These are phyloP conservation scores for Amaranthus hypochondriacus DNA, from an alignment of 148 eudicot genomes.

Conservation along the genomic window DNA sequence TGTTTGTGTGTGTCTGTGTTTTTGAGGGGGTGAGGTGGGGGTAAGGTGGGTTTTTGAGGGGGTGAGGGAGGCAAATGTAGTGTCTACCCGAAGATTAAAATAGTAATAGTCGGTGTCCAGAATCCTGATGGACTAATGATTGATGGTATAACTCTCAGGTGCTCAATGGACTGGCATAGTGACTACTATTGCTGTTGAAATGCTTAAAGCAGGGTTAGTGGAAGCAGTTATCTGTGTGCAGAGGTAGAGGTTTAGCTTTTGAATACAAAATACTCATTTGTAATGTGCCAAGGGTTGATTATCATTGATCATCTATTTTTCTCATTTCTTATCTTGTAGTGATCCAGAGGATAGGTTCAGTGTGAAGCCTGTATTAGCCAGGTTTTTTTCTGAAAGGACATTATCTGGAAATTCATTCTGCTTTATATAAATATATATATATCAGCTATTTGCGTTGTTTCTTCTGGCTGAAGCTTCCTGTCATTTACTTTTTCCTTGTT, in stretches of 20 bases:
- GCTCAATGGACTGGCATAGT: constrained; percentile 99
- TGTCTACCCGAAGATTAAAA: no score
- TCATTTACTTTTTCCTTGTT: constrained; percentile 2
- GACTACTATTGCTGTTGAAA: constrained; percentile 93
- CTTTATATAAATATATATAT: not conserved
- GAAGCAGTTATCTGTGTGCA: constrained; percentile 99
- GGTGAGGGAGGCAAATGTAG: not conserved
- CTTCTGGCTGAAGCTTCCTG: not conserved
- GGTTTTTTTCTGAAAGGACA: constrained; percentile 36
- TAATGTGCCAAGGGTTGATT: not conserved
- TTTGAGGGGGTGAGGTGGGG: not conserved
- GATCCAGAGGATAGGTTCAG: constrained; percentile 89
- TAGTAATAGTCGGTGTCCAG: not conserved
- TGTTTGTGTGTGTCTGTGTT: not conserved
- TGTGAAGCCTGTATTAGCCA: constrained; percentile 89
- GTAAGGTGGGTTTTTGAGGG: not conserved
- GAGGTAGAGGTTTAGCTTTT: constrained; percentile 42
- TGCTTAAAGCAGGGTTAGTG: constrained; percentile 84
- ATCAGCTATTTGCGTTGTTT: not conserved
- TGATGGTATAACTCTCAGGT: constrained; percentile 33
- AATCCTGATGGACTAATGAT: constrained; percentile 7
- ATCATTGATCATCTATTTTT: constrained; percentile 9
- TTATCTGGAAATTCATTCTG: not conserved
- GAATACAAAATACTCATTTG: not conserved
- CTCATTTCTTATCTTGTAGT: constrained; percentile 34